Conservation (phyloP, 176 grass and related monocot species). For the Musa itinerans region DNA sequence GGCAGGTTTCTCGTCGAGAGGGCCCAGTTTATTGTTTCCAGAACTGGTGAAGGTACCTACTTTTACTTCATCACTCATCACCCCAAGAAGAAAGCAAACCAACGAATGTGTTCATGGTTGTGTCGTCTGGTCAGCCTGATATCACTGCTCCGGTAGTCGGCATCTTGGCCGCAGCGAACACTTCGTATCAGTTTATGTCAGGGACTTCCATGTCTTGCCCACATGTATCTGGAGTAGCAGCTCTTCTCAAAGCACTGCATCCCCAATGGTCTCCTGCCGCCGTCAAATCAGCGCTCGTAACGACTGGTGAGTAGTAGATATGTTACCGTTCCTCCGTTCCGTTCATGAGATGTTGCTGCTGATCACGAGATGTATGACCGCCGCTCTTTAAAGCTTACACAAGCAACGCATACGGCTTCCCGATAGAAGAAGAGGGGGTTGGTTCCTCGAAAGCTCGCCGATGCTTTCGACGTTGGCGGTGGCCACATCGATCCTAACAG, state of each 20-base stretch:
- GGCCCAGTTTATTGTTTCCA: conserved; percentile 53
- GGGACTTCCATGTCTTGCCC: conserved; percentile 81
- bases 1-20: conserved; percentile 60
- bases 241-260: conserved; percentile 50
- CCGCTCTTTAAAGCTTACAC: conserved; percentile 32
- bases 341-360: background rate
- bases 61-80: background rate
- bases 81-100: no score
- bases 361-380: no score
- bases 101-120: no score
- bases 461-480: conserved; percentile 44
- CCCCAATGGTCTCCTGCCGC: conserved; percentile 71
- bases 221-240: conserved; percentile 50
- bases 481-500: conserved; percentile 44
- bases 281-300: conserved; percentile 71
- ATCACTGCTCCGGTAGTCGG: conserved; percentile 50
- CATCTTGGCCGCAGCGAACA: conserved; percentile 55
- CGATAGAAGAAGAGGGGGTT: conserved; percentile 25
- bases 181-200: conserved; percentile 40
- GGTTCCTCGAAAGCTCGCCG: conserved; percentile 34
- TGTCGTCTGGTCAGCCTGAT: conserved; percentile 35
- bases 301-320: conserved; percentile 38
- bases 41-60: conserved; percentile 55
- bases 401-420: conserved; percentile 26
- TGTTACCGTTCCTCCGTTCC: background rate